phyloP scores from a whole-genome alignment of 192 early-diverging fungal species.

The Coemansia sp. region DNA sequence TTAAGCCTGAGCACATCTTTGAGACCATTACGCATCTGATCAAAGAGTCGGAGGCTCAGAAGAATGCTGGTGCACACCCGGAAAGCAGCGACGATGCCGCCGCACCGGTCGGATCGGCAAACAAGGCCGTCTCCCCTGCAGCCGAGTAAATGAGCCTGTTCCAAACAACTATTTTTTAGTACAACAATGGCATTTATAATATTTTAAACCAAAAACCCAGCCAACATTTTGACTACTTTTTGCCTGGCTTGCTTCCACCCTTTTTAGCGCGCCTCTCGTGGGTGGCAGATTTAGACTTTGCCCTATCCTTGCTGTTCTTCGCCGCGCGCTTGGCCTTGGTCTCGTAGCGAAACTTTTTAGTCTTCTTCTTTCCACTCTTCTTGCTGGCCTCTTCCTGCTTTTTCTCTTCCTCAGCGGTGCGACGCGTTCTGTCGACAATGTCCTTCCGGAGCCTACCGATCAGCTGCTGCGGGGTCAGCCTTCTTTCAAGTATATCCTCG shows the following conservation, averaged over 20 bases:
- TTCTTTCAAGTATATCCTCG: constrained; percentile 13
- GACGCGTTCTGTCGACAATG: constrained; percentile 3
- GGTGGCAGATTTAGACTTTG: not conserved
- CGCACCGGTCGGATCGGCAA: not conserved
- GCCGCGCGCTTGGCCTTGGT: constrained; percentile 41
- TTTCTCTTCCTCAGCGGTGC: constrained; percentile 5
- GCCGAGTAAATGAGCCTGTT: no score
- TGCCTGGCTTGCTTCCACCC: constrained; percentile 2
- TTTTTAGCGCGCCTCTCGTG: constrained; percentile 2
- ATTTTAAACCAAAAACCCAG: no score
- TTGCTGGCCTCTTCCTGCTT: constrained; percentile 5
- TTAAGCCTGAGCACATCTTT: constrained; percentile 22
- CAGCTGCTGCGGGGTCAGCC: constrained; percentile 27
- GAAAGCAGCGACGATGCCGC: not conserved
- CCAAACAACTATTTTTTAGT: no score
- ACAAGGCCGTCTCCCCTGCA: not conserved
- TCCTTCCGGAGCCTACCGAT: constrained; percentile 16
- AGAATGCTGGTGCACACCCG: not conserved
- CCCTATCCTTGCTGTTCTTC: constrained; percentile 6
- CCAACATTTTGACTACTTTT: no score
- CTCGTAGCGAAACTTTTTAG: constrained; percentile 51
- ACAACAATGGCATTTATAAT: not conserved
- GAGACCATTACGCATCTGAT: constrained; percentile 26
- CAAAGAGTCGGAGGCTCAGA: constrained; percentile 9
- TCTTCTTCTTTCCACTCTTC: constrained; percentile 14